A percentile compares a stretch with the other conserved stretches of the same genome.
phyloP scores from a whole-genome alignment of 176 grass and related monocot species.

The Secale cereale region DNA sequence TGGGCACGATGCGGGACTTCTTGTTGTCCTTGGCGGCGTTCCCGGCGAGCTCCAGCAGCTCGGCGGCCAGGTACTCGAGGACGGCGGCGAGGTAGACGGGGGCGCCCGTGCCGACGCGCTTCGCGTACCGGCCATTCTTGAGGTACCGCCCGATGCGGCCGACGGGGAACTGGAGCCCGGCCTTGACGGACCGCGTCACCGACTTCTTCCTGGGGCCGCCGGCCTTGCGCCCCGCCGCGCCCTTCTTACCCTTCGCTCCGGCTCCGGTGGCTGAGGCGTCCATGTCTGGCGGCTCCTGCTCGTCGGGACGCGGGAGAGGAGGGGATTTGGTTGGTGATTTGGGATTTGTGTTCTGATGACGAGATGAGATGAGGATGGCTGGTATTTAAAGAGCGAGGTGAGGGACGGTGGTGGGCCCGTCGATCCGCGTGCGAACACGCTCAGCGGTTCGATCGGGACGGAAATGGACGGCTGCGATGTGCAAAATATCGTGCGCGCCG shows the following conservation, averaged over 20 bases:
- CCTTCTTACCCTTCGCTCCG: slow-evolving; percentile 43
- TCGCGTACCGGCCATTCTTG: slow-evolving; percentile 67
- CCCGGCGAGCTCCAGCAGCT: slow-evolving; percentile 62
- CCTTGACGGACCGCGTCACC: slow-evolving; percentile 57
- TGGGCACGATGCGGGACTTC: slow-evolving; percentile 55
- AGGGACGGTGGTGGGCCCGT: slow-evolving; percentile 10
- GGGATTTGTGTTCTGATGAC: too few relatives aligned
- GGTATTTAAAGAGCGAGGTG: neutral
- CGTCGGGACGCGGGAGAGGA: too few relatives aligned
- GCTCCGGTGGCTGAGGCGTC: slow-evolving; percentile 19
- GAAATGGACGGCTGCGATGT: neutral
- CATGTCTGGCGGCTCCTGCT: too few relatives aligned
- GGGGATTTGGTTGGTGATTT: neutral
- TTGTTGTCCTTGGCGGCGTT: slow-evolving; percentile 73
- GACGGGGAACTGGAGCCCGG: slow-evolving; percentile 76
- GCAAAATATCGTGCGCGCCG: too few relatives aligned
- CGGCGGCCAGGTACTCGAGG: slow-evolving; percentile 74
- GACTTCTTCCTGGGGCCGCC: slow-evolving; percentile 54
- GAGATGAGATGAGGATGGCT: neutral
- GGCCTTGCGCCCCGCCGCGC: slow-evolving; percentile 25
- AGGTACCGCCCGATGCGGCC: slow-evolving; percentile 69
- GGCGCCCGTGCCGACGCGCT: slow-evolving; percentile 61
- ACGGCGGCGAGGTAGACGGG: slow-evolving; percentile 77
- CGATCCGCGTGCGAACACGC: neutral
- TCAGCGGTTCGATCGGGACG: neutral